These are phyloP conservation scores for Triticum monococcum DNA, from an alignment of 176 grass and related monocot genomes.

Conservation along the genomic window DNA sequence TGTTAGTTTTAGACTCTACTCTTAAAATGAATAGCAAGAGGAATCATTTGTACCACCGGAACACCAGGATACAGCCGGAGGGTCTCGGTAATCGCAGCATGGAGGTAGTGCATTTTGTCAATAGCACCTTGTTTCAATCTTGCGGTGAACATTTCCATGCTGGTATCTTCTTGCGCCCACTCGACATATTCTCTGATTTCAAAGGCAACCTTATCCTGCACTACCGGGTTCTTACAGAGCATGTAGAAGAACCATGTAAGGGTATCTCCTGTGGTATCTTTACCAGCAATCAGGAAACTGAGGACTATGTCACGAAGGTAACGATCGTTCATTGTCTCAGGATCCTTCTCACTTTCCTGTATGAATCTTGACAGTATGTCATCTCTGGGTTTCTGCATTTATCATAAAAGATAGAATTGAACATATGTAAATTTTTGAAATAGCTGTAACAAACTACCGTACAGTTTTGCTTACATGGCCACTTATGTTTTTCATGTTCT, in stretches of 20 bases:
- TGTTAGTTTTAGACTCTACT: conserved; percentile 1
- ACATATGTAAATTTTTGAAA: not conserved
- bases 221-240: conserved; percentile 59
- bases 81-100: conserved; percentile 50
- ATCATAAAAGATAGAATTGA: not conserved
- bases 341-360: conserved; percentile 42
- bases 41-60: conserved; percentile 43
- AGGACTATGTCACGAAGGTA: conserved; percentile 81
- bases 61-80: conserved; percentile 69
- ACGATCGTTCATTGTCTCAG: conserved; percentile 36
- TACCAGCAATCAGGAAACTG: conserved; percentile 67
- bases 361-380: conserved; percentile 87
- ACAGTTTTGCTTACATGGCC: conserved; percentile 34
- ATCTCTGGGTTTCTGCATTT: conserved; percentile 33
- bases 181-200: conserved; percentile 43
- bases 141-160: conserved; percentile 12
- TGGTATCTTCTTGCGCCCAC: not conserved
- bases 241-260: conserved; percentile 83
- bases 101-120: conserved; percentile 63
- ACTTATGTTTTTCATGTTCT: conserved; percentile 25
- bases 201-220: conserved; percentile 53
- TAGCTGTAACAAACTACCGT: not conserved
- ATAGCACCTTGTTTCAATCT: conserved; percentile 44
- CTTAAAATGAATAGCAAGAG: not conserved
- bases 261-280: conserved; percentile 62